These are phyloP conservation scores for Paradendryphiella salina DNA, from an alignment of 2,329 filamentous ascomycete species.

Conservation along the genomic window DNA sequence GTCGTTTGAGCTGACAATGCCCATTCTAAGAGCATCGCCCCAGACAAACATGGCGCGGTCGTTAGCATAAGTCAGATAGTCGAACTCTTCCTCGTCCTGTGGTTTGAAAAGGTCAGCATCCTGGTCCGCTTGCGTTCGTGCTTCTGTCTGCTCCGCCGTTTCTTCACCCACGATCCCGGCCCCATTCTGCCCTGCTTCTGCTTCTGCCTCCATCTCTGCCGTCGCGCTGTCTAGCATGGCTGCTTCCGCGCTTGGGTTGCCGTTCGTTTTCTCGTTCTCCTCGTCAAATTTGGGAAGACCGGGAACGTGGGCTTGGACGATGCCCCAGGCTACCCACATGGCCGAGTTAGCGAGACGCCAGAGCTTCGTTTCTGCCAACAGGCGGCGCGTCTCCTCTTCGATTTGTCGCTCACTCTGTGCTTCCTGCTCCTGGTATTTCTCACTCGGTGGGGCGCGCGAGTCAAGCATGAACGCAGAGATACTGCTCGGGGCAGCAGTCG, in stretches of 20 bases:
- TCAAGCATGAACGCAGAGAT: conserved; percentile 79
- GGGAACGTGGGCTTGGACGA: conserved; percentile 88
- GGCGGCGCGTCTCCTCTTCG: conserved; percentile 68
- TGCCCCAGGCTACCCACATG: conserved; percentile 94
- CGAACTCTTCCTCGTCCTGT: conserved; percentile 72
- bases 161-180: conserved; percentile 35
- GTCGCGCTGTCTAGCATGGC: conserved; percentile 36
- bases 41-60: conserved; percentile 92
- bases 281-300: conserved; percentile 62
- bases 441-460: conserved; percentile 45
- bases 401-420: conserved; percentile 62
- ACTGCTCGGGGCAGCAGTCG: conserved; percentile 40
- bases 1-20: conserved; percentile 74
- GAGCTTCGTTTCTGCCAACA: conserved; percentile 77
- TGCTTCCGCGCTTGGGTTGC: conserved; percentile 22
- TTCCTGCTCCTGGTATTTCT: conserved; percentile 40
- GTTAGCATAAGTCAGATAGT: conserved; percentile 90
- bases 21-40: conserved; percentile 81
- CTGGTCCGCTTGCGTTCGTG: conserved; percentile 28
- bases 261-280: conserved; percentile 18
- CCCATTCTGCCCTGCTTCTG: conserved; percentile 23
- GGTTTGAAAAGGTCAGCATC: conserved; percentile 50
- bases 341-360: conserved; percentile 90
- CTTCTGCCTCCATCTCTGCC: conserved; percentile 24
- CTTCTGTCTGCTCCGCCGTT: conserved; percentile 27